Base-by-base conservation (phyloP, 495 filamentous ascomycete species). In the Hypoxylon trugodes region DNA sequence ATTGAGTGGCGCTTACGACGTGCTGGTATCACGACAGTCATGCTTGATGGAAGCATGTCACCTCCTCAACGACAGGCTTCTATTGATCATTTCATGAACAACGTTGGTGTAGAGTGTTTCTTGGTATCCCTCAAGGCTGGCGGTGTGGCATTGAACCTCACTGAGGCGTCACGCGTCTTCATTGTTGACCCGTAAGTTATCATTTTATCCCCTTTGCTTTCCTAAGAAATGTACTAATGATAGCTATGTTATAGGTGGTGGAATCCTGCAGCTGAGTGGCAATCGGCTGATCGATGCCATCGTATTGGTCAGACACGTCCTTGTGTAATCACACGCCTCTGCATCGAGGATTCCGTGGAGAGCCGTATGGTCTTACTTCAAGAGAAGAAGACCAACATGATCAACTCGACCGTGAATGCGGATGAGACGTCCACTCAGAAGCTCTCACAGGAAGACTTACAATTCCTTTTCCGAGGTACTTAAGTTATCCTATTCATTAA, bases 211-310 rank as follows among this genome's bases (percentile, higher is more conserved):
- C 9, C 7, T n/a, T 25, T 36, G 3, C 38, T 47, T 15, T 42
- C 28, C 25, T 46, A 48, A 13, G 61, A 76, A 50, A 78, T 37
- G 21, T 62, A 38, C 70, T 71, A 61, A 69, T 43, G 12, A 64
- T 28, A 24, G 10, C 10, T 41, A 2, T 61, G 10, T 69, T 62
- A 16, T 68, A 90, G 88, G 51, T 96, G 93, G 93, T 97, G 94
- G 94, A 97, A 97, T 61, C 94, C 94, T 3, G 92, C 93, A 16
- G 93, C 93, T 3, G 95, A 98, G 81, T 97, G 95, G 94, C 95
- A 98, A 70, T 91, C 88, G 59, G 94, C 93, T 2, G 95, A 98
- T 73, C 89, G 95, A 61, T 96, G 96, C 73, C 95, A 98, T 77
- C 92, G 95, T 38, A 98, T 98, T 61, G 95, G 95, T 26, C 95